Base-by-base conservation (phyloP, 179 eudicot genomes). In the Spinacia oleracea region DNA sequence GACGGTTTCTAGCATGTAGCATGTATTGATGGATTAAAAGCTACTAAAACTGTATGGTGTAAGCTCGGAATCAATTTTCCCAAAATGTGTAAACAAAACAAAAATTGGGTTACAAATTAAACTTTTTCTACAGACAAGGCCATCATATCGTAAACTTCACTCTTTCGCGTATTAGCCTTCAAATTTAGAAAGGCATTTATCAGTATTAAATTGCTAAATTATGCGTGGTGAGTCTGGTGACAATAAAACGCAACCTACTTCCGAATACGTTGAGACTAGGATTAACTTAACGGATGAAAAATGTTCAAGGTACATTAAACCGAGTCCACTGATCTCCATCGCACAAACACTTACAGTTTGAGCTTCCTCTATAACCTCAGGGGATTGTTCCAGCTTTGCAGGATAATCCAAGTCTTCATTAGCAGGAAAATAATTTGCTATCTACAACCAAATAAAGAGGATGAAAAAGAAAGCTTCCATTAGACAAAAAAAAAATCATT, bases 401-500 rank as follows among this genome's bases (percentile, higher is more conserved):
- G 99, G 99, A 79, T 93, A 96, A 75, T 96, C 89, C 89, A 96
- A 82, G 81, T 96, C 99, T 83, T 91, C 98, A 80, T 88, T 89
- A 34, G 89, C 73, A 74, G 99, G 99, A 42, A 90, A 64, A 85
- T 96, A 96, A 81, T 96, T 96, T 86, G 99, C 91, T 80, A 96
- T 96, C 99, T 96, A 72, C 68, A 82, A 51, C 56, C 66, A 66
- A 75, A 79, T 65, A 76, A 58, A 72, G 0, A 32, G 27, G 53
- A 56, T 56, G 48, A 56, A 82, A 73, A 59, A 55, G 21, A 55
- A 72, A 64, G 46, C 35, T 75, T 51, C 67, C 66, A 60, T 81
- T 35, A 77, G 59, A 65, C 5, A 76, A 67, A 7, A 38, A 18
- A 25, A 38, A 59, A 11, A 46, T n/a, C 40, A 56, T 27, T 32